Evolutionary conservation across 768 basidiomycete genomes (phyloP).

Genomic region (Lactifluus subvellereus): DNA sequence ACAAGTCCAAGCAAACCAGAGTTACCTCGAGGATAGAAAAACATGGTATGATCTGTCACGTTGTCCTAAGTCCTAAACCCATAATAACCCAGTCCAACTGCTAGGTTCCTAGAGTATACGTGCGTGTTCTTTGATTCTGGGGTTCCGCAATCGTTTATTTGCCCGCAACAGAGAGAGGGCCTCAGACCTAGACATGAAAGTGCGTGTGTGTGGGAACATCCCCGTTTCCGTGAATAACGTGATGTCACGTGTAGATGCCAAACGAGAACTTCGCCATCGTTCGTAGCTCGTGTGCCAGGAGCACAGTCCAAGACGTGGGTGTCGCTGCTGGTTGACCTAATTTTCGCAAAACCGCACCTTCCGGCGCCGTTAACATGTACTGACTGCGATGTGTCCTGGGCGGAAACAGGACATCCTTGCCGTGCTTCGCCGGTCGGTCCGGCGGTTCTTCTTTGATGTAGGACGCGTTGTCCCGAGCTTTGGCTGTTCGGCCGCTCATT

Average conservation of each 20-base stretch:
- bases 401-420: conserved; percentile 7
- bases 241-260: conserved; percentile 7
- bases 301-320: conserved; percentile 10
- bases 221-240: neutral
- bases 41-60: neutral
- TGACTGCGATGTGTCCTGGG: neutral
- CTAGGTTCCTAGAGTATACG: conserved; percentile 7
- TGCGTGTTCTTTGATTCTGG: neutral
- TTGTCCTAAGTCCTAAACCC: neutral
- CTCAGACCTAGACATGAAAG: conserved; percentile 2
- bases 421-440: conserved; percentile 12
- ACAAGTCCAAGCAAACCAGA: conserved; percentile 6
- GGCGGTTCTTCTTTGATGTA: conserved; percentile 13
- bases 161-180: neutral
- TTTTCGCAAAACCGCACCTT: neutral
- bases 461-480: neutral
- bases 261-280: conserved; percentile 8
- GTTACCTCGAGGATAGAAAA: conserved; percentile 4
- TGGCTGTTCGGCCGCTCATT: neutral
- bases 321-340: neutral
- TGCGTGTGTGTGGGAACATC: conserved; percentile 1
- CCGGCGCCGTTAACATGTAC: neutral
- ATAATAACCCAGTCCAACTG: neutral
- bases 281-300: neutral
- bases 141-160: neutral